Percentiles rank a stretch among this genome's conserved stretches.
phyloP scores from a whole-genome alignment of 2,329 filamentous ascomycete genomes.

The Teratosphaeria destructans region DNA sequence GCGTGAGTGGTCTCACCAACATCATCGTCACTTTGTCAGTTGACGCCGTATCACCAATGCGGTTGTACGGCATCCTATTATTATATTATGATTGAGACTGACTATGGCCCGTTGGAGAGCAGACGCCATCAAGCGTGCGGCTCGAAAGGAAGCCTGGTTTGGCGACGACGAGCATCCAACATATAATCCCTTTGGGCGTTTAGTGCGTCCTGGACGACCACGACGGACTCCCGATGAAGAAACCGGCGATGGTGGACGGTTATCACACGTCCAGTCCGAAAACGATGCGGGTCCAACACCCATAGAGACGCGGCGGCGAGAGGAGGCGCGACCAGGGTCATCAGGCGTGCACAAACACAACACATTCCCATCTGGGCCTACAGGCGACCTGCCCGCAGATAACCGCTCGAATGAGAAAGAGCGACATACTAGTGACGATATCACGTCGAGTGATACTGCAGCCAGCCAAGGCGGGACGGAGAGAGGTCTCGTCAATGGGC shows the following conservation, averaged over 20 bases:
- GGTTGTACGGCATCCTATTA: background rate
- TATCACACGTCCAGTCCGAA: conserved; percentile 9
- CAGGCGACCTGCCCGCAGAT: conserved; percentile 1
- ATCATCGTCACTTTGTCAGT: background rate
- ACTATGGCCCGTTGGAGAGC: conserved; percentile 2
- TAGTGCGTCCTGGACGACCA: conserved; percentile 5
- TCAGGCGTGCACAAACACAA: conserved; percentile 8
- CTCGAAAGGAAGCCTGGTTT: conserved; percentile 21
- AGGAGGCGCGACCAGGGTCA: background rate
- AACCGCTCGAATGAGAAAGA: background rate
- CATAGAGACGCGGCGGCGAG: conserved; percentile 6
- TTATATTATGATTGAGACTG: background rate
- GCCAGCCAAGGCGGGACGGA: background rate
- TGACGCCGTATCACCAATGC: background rate
- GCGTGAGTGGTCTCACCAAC: background rate
- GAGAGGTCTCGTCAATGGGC: background rate
- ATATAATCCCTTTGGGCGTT: conserved; percentile 20
- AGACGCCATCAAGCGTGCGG: conserved; percentile 19
- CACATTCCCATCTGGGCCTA: conserved; percentile 12
- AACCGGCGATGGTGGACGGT: conserved; percentile 7
- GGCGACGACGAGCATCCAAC: conserved; percentile 9
- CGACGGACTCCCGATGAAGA: conserved; percentile 12
- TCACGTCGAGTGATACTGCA: conserved; percentile 3
- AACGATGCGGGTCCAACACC: conserved; percentile 11
- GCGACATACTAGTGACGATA: conserved; percentile 1